Conservation (phyloP, 805 yeast species). For the Danielozyma ontarioensis region DNA sequence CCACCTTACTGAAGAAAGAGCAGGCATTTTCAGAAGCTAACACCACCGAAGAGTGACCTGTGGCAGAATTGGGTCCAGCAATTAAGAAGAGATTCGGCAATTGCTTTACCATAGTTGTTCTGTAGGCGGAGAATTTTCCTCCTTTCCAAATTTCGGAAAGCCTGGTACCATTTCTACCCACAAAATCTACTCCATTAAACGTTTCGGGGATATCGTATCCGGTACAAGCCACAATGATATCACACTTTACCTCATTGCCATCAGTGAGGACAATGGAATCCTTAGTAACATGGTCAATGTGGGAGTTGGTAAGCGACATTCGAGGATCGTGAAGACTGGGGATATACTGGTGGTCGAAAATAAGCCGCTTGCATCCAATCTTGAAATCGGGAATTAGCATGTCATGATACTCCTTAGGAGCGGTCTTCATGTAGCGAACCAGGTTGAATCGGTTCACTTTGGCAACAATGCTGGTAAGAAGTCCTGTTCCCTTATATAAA, state of each 20-base stretch:
- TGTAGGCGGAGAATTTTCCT: slow-evolving; percentile 30
- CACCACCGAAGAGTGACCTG: slow-evolving; percentile 40
- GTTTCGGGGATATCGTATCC: slow-evolving; percentile 27
- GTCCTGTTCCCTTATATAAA: slow-evolving; percentile 25
- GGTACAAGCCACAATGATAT: slow-evolving; percentile 38
- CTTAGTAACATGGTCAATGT: slow-evolving; percentile 22
- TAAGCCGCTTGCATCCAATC: slow-evolving; percentile 38
- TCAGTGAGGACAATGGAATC: slow-evolving; percentile 22
- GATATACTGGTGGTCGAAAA: slow-evolving; percentile 33
- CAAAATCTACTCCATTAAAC: slow-evolving; percentile 11
- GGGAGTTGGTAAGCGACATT: slow-evolving; percentile 17
- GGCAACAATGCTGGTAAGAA: slow-evolving; percentile 21
- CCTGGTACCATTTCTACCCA: slow-evolving; percentile 21
- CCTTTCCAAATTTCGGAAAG: slow-evolving; percentile 22
- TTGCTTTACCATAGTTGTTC: slow-evolving; percentile 26
- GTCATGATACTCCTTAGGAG: slow-evolving; percentile 30
- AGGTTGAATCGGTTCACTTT: slow-evolving; percentile 15
- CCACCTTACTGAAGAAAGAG: slow-evolving; percentile 16
- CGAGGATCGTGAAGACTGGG: slow-evolving; percentile 28
- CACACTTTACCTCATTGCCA: slow-evolving; percentile 27
- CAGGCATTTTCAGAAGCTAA: slow-evolving; percentile 32
- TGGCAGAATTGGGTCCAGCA: slow-evolving; percentile 39
- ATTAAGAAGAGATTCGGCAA: slow-evolving; percentile 31
- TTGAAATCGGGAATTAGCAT: slow-evolving; percentile 32
- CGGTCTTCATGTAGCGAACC: slow-evolving; percentile 19